phyloP scores from a whole-genome alignment of 495 filamentous ascomycete genomes.

The Haplographium delicatum region DNA sequence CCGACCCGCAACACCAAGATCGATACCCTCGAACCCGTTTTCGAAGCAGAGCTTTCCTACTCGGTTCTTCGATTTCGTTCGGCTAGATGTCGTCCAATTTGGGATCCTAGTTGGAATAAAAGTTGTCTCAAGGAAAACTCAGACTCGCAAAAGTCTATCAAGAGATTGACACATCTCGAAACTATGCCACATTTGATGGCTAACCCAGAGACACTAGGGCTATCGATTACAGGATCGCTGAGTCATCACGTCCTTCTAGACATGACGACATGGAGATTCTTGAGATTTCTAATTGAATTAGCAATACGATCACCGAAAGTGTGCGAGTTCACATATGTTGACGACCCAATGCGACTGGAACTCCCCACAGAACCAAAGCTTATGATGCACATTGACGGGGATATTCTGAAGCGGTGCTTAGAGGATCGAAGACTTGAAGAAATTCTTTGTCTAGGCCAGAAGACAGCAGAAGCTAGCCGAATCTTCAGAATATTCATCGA shows the following conservation, averaged over 20 bases:
- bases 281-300: slow-evolving; percentile 59
- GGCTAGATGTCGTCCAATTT: slow-evolving; percentile 39
- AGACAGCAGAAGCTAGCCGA: slow-evolving; percentile 26
- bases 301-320: slow-evolving; percentile 28
- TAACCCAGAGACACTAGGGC: slow-evolving; percentile 52
- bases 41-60: slow-evolving; percentile 43
- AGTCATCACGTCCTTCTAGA: slow-evolving; percentile 54
- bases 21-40: slow-evolving; percentile 35
- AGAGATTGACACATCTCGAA: too few species aligned
- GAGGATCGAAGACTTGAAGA: slow-evolving; percentile 40
- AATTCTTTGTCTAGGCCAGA: slow-evolving; percentile 30
- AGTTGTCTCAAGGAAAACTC: neutral
- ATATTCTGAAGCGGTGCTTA: slow-evolving; percentile 52
- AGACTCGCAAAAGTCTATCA: slow-evolving; percentile 18
- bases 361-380: slow-evolving; percentile 28
- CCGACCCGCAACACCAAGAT: slow-evolving; percentile 36
- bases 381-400: slow-evolving; percentile 63
- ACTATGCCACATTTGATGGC: too few species aligned
- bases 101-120: slow-evolving; percentile 21
- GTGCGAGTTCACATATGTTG: slow-evolving; percentile 20
- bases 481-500: slow-evolving; percentile 31
- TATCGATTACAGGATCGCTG: slow-evolving; percentile 60
- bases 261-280: slow-evolving; percentile 50
- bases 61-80: slow-evolving; percentile 46
- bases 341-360: slow-evolving; percentile 13